Conservation (phyloP, 2,329 filamentous ascomycete species). For the Penicillium sp. region DNA sequence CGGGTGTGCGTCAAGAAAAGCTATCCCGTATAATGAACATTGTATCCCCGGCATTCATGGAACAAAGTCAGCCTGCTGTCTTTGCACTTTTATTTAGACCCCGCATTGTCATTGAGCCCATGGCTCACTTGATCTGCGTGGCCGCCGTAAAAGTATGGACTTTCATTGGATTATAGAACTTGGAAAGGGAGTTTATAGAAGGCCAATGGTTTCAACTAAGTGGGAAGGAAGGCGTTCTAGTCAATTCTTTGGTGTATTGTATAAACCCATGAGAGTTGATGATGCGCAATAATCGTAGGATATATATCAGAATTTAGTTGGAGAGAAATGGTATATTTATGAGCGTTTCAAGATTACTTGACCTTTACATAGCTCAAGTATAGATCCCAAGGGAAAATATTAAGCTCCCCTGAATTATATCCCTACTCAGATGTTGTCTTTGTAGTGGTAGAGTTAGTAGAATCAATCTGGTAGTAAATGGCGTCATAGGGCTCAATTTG, state of each 20-base stretch:
- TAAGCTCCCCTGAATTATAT: background rate
- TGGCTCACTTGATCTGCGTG: background rate
- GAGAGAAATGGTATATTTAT: too few species aligned
- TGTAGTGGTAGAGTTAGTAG: background rate
- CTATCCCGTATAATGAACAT: background rate
- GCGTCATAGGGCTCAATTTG: background rate
- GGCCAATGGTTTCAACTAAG: background rate
- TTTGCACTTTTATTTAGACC: background rate
- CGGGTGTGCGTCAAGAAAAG: background rate
- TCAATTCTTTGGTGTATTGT: background rate
- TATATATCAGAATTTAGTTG: background rate
- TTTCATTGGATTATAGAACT: background rate
- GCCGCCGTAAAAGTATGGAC: background rate
- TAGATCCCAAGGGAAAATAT: background rate
- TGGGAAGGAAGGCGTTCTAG: fast-evolving
- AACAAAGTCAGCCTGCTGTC: background rate
- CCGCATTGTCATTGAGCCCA: background rate
- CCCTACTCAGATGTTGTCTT: background rate
- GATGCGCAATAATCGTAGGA: background rate
- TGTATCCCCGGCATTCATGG: background rate
- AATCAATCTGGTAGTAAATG: background rate
- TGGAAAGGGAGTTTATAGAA: background rate
- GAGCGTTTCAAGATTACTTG: too few species aligned
- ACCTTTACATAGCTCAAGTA: background rate
- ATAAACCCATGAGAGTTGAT: too few species aligned